Evolutionary conservation across 1,284 basidiomycete species (phyloP).

Genomic region (Peniophora sp.): DNA sequence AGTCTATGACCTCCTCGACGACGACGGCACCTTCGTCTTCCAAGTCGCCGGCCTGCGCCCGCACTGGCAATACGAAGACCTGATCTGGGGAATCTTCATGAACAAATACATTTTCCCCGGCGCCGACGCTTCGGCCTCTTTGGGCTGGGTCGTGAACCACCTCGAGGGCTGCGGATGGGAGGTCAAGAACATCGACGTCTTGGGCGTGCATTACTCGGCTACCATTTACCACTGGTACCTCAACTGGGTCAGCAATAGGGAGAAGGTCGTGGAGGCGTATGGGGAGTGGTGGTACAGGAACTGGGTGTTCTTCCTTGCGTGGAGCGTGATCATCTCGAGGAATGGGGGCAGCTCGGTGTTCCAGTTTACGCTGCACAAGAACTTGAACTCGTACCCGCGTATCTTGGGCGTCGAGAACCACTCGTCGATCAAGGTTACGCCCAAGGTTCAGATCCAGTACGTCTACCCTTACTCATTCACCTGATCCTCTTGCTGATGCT

Average conservation of each 20-base stretch:
- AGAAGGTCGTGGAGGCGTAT: constrained; percentile 82
- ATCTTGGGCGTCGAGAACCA: constrained; percentile 76
- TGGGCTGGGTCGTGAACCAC: constrained; percentile 90
- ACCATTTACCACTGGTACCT: constrained; percentile 94
- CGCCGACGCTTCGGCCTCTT: constrained; percentile 91
- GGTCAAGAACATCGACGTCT: constrained; percentile 92
- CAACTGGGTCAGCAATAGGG: constrained; percentile 90
- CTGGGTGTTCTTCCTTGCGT: constrained; percentile 90
- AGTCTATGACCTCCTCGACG: constrained; percentile 89
- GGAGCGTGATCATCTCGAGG: constrained; percentile 62
- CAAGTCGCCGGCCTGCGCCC: constrained; percentile 96
- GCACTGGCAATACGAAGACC: constrained; percentile 95
- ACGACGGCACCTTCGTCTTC: constrained; percentile 91
- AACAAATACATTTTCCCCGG: constrained; percentile 98
- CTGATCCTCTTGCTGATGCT: no score
- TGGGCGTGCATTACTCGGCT: constrained; percentile 95
- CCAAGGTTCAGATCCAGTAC: constrained; percentile 39
- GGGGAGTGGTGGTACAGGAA: constrained; percentile 88
- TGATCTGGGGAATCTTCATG: constrained; percentile 95
- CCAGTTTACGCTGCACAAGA: constrained; percentile 97
- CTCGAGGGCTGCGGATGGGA: constrained; percentile 93
- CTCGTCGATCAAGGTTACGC: constrained; percentile 58
- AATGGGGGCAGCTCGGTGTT: constrained; percentile 87
- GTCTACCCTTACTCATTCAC: constrained; percentile 14
- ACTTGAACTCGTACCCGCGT: constrained; percentile 91